phyloP scores from a whole-genome alignment of 768 basidiomycete species.

The Russula vinacea region DNA sequence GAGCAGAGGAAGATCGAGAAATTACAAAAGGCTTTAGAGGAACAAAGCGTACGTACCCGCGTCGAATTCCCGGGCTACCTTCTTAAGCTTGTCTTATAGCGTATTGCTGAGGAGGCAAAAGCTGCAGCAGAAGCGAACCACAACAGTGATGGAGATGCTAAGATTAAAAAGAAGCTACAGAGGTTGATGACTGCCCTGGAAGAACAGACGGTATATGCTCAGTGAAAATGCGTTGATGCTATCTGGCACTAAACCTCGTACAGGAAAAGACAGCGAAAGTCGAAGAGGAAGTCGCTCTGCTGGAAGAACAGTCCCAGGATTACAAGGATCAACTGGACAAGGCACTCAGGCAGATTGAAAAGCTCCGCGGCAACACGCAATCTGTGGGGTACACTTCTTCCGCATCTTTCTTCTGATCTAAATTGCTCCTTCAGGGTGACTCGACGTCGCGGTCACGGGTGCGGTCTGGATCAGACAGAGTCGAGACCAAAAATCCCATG shows the following conservation, averaged over 20 bases:
- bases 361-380: conserved; percentile 11
- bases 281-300: conserved; percentile 25
- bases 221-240: background rate
- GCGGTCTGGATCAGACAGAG: conserved; percentile 4
- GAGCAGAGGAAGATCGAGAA: conserved; percentile 28
- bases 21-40: conserved; percentile 22
- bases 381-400: background rate
- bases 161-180: conserved; percentile 36
- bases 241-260: background rate
- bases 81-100: background rate
- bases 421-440: background rate
- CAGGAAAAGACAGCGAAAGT: conserved; percentile 33
- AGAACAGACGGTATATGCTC: conserved; percentile 30
- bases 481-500: background rate
- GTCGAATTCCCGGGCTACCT: background rate
- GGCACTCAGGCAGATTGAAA: conserved; percentile 31
- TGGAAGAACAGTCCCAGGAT: conserved; percentile 21
- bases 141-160: conserved; percentile 35
- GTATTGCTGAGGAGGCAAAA: conserved; percentile 15
- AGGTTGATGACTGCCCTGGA: conserved; percentile 32
- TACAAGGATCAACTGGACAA: conserved; percentile 27
- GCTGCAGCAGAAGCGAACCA: conserved; percentile 6
- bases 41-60: conserved; percentile 9
- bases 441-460: conserved; percentile 4
- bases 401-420: background rate